Base-by-base conservation (phyloP, 208 protist genomes). In the Zelonia costaricensis region DNA sequence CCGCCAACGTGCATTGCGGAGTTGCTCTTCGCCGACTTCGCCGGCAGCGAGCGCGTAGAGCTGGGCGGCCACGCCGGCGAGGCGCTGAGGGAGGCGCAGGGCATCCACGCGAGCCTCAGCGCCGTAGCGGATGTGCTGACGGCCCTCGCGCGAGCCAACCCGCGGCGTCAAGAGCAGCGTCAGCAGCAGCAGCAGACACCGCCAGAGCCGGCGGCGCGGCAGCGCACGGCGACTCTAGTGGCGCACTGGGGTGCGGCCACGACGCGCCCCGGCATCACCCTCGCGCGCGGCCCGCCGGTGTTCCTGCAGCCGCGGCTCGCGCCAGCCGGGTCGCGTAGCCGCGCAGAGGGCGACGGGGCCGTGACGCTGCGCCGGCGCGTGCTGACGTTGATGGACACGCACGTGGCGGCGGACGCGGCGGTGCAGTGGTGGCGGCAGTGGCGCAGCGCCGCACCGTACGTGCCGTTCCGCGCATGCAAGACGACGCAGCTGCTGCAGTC, bases 401-500 rank as follows among this genome's bases (percentile, higher is more conserved):
- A 48, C 55, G 61, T 49, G 33, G 56, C 61, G 7, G 64, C 23
- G 13, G 56, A 55, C 56, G 52, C 47, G 33, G 54, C 42, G 30
- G 45, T 48, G 56, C 57, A 72, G 66, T 61, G 57, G 66, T 63
- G 68, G 54, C 68, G 52, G 23, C 39, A 59, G 27, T 65, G 67
- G 59, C 53, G 47, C 15, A 40, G 40, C 1, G 23, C 57, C 51
- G 49, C 62, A 22, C 6, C 54, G 28, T 63, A 76, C 65, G 65
- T 89, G 12, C 88, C 88, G 13, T 94, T 91, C 58, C 64, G 86
- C 52, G 65, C 86, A 47, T 86, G 77, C 57, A 88, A 82, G 57
- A 73, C 91, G 51, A 94, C 88, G 51, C 76, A 83, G 46, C 71
- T 97, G 52, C 63, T 97, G 28, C 75, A 85, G 73, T 76, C 83